Evolutionary conservation across 2,329 filamentous ascomycete genomes (phyloP), one percentile per base, ranked within the genome.

Genomic region (Albophoma yamanashiensis): DNA sequence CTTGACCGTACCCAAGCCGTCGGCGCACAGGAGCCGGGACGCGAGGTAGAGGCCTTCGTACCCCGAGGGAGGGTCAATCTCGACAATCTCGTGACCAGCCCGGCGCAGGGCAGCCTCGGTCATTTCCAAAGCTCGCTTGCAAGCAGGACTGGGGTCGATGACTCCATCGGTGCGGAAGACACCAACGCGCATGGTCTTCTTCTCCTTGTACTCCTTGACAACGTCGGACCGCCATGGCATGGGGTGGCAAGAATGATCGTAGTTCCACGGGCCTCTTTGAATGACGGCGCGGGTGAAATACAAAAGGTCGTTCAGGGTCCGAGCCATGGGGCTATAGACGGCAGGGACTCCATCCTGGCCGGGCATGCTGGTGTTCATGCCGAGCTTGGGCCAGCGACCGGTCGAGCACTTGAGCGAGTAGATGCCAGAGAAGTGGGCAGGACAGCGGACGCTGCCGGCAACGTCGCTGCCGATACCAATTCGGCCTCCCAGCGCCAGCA

Each of bases 381-480:
- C 91, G 50, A 84, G 81, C 73, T 95, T 96, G 1, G 91, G 91
- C 91, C 92, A 97, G 56, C 92, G 82, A 1, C 93, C 92, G 1
- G 90, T 95, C 3, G 89, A 92, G 75, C 92, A 96, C 42, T 89
- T 85, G 31, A 97, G 76, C 22, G 89, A 88, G 73, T 96, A 97
- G 70, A 93, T 91, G 11, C 92, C 92, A 2, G 89, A 89, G 77
- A 92, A 97, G 67, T 96, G 91, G 6, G 92, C 93, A 0, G 92
- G 93, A 2, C 84, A 87, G 58, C 92, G 83, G 6, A 97, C 92
- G 20, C 89, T 94, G 38, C 93, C 92, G 17, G 92, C 92, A 20
- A 97, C 92, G 72, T 96, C 92, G 56, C 89, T 92, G 12, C 92
- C 93, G 65, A 97, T 88, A 47, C 92, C 92, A 62, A 97, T 95